These are phyloP conservation scores for Bombardia bombarda DNA, from an alignment of 495 filamentous ascomycete species.

Conservation along the genomic window DNA sequence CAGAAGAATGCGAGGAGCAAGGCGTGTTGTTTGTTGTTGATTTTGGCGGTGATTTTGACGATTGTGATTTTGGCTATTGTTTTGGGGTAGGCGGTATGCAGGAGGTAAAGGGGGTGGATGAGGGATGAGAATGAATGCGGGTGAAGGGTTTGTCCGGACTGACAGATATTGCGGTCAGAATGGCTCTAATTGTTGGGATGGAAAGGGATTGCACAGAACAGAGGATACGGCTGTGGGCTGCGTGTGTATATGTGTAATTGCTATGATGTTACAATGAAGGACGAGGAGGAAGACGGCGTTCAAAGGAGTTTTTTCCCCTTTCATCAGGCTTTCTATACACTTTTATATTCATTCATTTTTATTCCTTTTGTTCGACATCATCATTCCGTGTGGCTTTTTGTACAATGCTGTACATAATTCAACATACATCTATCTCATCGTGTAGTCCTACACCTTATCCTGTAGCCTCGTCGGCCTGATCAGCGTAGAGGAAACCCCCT, in stretches of 20 bases:
- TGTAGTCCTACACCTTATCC: neutral
- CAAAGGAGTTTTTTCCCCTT: too few relatives aligned
- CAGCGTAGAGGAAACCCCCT: constrained; percentile 7
- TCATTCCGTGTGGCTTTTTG: too few relatives aligned
- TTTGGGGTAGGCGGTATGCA: constrained; percentile 40
- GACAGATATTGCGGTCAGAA: too few relatives aligned
- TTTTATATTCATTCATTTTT: neutral
- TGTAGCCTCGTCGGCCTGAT: constrained; percentile 14
- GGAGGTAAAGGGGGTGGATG: neutral
- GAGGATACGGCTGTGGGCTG: too few relatives aligned
- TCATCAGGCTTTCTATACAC: too few relatives aligned
- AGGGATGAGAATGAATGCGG: neutral
- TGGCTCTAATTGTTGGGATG: too few relatives aligned
- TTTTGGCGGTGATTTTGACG: constrained; percentile 77
- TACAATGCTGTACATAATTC: constrained; percentile 4
- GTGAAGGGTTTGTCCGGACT: too few relatives aligned
- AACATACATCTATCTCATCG: neutral
- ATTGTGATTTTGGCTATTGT: constrained; percentile 82
- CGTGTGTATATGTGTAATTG: too few relatives aligned
- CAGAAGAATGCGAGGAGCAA: constrained; percentile 91
- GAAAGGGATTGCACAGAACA: too few relatives aligned
- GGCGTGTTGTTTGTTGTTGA: constrained; percentile 86
- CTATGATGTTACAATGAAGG: too few relatives aligned
- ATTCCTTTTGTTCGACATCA: neutral
- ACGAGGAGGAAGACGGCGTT: too few relatives aligned